Evolutionary conservation across 208 protist species (phyloP), one percentile per base, ranked within the genome.

Genomic region (Leishmania amazonensis): DNA sequence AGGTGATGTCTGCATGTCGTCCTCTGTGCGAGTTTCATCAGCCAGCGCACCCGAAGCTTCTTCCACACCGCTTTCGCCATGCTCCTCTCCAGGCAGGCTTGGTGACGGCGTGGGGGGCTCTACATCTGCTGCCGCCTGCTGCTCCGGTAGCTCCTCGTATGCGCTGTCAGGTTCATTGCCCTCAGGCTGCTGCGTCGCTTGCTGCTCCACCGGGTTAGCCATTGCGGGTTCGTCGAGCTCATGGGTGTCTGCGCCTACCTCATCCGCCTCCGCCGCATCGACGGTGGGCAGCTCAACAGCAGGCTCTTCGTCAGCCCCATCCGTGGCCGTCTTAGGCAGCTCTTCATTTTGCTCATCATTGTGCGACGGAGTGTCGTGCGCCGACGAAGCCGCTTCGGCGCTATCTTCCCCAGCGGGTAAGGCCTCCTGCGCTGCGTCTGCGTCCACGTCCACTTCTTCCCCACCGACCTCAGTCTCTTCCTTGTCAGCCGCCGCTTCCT

Each of bases 21-120:
- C 65, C 38, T 78, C 49, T 19, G 21, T 47, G 21, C 31, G 38
- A 47, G 58, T 28, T 24, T 51, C 82, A 47, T 85, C 57, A 45
- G 57, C 74, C 74, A 57, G 35, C 74, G 54, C 42, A 2, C 21
- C 51, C 17, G 31, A 35, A 57, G 53, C 74, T 24, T 60, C 54
- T 8, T 24, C 74, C 24, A 60, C 31, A 60, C 31, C 49, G 11
- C n/a, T 54, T 24, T 13, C 72, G 49, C 21, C 9, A 31, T 76
- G 49, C 72, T 40, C 49, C 3, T 38, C 1, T 54, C 15, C 45
- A 38, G 74, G 60, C n/a, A 64, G 47, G 76, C 74, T 65, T 24
- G 62, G 47, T 24, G 79, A 54, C 47, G 64, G 5, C 53, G 49
- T 64, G 1, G 73, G 74, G n/a, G 75, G 77, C 78, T 83, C 80